Evolutionary conservation across 2,329 filamentous ascomycete species (phyloP), one percentile per base, ranked within the genome.

Genomic region (Monilinia fructicola): DNA sequence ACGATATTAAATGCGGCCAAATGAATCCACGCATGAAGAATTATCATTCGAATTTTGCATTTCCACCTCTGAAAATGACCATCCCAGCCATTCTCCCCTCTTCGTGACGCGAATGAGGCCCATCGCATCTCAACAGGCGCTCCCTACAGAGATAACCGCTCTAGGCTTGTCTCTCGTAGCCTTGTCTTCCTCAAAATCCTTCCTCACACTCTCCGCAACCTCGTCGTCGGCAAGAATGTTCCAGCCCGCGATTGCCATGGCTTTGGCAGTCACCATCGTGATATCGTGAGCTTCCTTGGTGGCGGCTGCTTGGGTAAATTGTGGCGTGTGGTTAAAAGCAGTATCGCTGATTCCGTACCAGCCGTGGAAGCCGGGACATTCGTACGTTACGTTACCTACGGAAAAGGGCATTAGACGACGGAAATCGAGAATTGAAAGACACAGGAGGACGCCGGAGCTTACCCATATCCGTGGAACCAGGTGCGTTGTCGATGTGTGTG

Each of bases 361-460:
- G 0, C 80, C 77, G 65, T 79, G 83, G 48, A 88, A 73, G 64
- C 82, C 84, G 50, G 85, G 86, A 78, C 87, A 80, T 1, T 79
- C 82, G 71, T 87, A 82, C 69, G 82, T 85, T 64, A 87, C 75
- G 68, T 88, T 81, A 0, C 85, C 86, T 75, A 59, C 3, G 81
- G 77, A 1, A 69, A 68, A 86, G 83, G 72, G 87, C 81, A 18
- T 80, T 79, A 71, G 87, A 87, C 11, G 11, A 42, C 16, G 61
- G 7, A 62, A 58, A n/a, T 2, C 9, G n/a, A n/a, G 31, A 78
- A 77, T 4, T 18, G 6, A 3, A 23, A 7, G 23, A 21, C n/a
- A 9, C 5, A 23, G 6, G 28, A 28, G 2, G 1, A 5, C 12
- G 12, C 28, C 6, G 26, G 4, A 6, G 68, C 71, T 7, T 73